Evolutionary conservation across 2,329 filamentous ascomycete species (phyloP).

Genomic region (Fusarium chlamydosporum): DNA sequence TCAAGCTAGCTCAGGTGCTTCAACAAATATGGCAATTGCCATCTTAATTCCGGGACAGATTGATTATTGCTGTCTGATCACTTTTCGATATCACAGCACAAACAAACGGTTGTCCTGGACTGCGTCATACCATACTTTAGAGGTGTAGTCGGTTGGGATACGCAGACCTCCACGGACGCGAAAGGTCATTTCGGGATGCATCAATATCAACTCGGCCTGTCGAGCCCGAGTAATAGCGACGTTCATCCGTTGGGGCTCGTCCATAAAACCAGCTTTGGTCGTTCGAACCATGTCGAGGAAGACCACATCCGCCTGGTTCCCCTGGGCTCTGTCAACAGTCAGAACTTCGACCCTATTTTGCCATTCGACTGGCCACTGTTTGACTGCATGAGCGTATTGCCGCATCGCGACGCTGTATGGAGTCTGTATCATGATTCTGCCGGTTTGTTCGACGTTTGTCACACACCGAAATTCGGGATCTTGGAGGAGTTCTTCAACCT

Average conservation of each 20-base stretch:
- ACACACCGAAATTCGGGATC: constrained; percentile 54
- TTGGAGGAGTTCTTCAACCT: constrained; percentile 52
- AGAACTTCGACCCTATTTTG: constrained; percentile 57
- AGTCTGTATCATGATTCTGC: constrained; percentile 61
- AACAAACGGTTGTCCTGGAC: constrained; percentile 43
- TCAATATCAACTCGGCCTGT: constrained; percentile 62
- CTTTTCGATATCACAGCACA: constrained; percentile 23
- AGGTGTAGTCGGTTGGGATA: constrained; percentile 46
- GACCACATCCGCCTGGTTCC: constrained; percentile 64
- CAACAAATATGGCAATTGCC: constrained; percentile 5
- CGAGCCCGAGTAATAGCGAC: constrained; percentile 62
- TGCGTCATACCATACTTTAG: constrained; percentile 54
- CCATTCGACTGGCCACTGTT: constrained; percentile 48
- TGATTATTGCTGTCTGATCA: background rate
- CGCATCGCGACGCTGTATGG: constrained; percentile 59
- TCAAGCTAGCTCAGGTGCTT: constrained; percentile 17
- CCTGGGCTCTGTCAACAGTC: constrained; percentile 63
- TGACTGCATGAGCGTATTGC: constrained; percentile 54
- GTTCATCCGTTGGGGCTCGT: constrained; percentile 61
- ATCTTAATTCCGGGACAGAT: background rate
- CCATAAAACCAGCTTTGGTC: constrained; percentile 57
- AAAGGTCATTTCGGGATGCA: constrained; percentile 58
- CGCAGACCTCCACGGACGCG: constrained; percentile 16
- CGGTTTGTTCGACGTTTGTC: constrained; percentile 44
- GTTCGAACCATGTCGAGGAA: constrained; percentile 64